Conservation (phyloP, 1,284 basidiomycete species). For the Sporisorium graminicola region DNA sequence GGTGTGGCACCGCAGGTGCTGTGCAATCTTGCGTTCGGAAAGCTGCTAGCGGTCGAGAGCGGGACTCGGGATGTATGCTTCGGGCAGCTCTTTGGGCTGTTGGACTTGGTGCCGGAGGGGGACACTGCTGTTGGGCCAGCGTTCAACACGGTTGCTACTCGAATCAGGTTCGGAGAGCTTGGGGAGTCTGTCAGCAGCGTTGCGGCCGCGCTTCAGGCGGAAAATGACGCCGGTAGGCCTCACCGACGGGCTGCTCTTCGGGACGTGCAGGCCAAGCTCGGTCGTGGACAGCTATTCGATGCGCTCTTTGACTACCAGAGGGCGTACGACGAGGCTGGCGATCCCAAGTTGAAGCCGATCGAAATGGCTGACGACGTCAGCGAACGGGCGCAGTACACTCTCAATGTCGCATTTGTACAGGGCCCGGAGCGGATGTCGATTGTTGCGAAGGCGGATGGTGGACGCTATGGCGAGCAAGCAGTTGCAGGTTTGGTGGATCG, state of each 20-base stretch:
- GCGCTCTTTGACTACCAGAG: conserved; percentile 64
- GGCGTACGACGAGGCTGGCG: conserved; percentile 20
- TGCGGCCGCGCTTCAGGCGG: conserved; percentile 40
- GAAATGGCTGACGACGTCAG: conserved; percentile 13
- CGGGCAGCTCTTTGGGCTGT: conserved; percentile 62
- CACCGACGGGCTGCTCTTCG: conserved; percentile 62
- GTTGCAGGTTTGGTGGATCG: conserved; percentile 26
- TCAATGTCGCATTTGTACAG: conserved; percentile 60
- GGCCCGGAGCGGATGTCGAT: conserved; percentile 38
- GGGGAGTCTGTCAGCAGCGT: conserved; percentile 15
- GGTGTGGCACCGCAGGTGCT: conserved; percentile 58
- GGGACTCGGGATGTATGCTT: conserved; percentile 57
- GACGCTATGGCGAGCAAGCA: conserved; percentile 18
- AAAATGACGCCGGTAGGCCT: conserved; percentile 51
- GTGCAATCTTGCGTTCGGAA: conserved; percentile 60
- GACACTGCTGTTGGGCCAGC: conserved; percentile 60
- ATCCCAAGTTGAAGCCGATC: conserved; percentile 8
- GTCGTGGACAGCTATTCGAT: conserved; percentile 52
- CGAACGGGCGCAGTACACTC: conserved; percentile 53
- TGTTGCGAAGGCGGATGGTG: conserved; percentile 46
- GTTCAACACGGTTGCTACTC: conserved; percentile 63
- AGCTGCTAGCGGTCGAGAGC: conserved; percentile 51
- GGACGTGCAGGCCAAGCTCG: conserved; percentile 38
- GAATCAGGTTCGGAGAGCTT: conserved; percentile 35
- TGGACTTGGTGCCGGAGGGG: conserved; percentile 52